Evolutionary conservation across 2,329 filamentous ascomycete genomes (phyloP).

Genomic region (Aspergillus fumigatiaffinis): DNA sequence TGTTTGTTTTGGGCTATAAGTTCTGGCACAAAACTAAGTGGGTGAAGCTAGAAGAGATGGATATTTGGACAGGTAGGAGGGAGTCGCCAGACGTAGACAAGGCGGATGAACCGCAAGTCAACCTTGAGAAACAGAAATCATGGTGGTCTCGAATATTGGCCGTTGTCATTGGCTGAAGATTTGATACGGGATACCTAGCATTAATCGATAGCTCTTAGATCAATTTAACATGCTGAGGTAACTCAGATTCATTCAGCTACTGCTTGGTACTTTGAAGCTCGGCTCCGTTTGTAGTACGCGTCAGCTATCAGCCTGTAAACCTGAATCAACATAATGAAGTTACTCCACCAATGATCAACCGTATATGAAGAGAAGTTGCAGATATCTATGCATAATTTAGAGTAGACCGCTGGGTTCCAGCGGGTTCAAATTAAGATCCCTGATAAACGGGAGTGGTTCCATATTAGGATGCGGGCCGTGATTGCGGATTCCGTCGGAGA

Average conservation of each 20-base stretch:
- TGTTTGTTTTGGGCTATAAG: constrained; percentile 48
- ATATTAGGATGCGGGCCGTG: constrained; percentile 24
- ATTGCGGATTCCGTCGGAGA: constrained; percentile 26
- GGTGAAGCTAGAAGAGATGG: constrained; percentile 35
- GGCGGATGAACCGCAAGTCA: constrained; percentile 7
- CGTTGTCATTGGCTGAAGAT: constrained; percentile 22
- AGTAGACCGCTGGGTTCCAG: background rate
- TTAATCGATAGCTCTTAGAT: constrained; percentile 9
- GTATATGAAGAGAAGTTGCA: background rate
- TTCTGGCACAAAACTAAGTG: constrained; percentile 36
- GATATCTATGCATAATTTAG: background rate
- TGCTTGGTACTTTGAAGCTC: background rate
- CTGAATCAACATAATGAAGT: background rate
- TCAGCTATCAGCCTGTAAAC: background rate
- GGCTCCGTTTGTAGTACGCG: background rate
- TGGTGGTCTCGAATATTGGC: constrained; percentile 19
- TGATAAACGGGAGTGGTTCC: constrained; percentile 20
- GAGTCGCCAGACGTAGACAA: constrained; percentile 12
- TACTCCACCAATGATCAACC: background rate
- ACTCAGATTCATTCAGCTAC: no score
- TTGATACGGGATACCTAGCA: background rate
- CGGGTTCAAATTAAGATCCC: constrained; percentile 10
- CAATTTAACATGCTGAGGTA: background rate
- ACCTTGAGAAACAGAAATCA: constrained; percentile 2
- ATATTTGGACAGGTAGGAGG: constrained; percentile 37